Conservation (phyloP, 2,329 filamentous ascomycete genomes). For the Phialophora verrucosa region DNA sequence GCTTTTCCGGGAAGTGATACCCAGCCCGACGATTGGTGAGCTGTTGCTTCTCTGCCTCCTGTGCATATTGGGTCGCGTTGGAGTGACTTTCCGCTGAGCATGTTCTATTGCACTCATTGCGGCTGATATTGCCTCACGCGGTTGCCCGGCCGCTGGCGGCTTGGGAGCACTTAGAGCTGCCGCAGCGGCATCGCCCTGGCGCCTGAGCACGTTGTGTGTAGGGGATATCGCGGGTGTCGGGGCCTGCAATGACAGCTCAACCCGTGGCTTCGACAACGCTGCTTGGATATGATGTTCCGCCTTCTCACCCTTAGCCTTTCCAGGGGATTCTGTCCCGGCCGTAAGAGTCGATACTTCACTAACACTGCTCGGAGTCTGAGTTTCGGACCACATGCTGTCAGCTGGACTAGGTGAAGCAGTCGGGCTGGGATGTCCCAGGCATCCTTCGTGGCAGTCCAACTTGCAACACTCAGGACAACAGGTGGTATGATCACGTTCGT, state of each 20-base stretch:
- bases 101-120: slow-evolving; percentile 20
- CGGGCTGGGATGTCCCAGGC: slow-evolving; percentile 38
- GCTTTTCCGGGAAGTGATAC: background rate
- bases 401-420: slow-evolving; percentile 21
- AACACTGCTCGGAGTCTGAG: slow-evolving; percentile 24
- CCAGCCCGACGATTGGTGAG: slow-evolving; percentile 22
- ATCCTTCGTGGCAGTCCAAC: slow-evolving; percentile 38
- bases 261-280: slow-evolving; percentile 2
- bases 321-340: slow-evolving; percentile 3
- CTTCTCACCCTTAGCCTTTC: background rate
- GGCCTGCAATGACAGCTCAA: slow-evolving; percentile 19
- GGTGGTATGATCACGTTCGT: slow-evolving; percentile 32
- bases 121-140: slow-evolving; percentile 10
- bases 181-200: background rate
- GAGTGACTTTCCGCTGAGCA: slow-evolving; percentile 6
- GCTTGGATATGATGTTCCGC: slow-evolving; percentile 15
- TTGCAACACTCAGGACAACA: slow-evolving; percentile 39
- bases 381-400: slow-evolving; percentile 28
- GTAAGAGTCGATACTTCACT: slow-evolving; percentile 11
- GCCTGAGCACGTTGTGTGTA: background rate
- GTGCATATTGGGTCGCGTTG: background rate
- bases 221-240: slow-evolving; percentile 7
- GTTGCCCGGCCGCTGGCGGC: background rate
- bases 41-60: slow-evolving; percentile 28
- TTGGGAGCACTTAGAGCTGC: slow-evolving; percentile 9